Percentiles rank a stretch among this genome's conserved stretches.
Conservation (phyloP, 208 protist genomes). For the Acanthamoeba castellanii region DNA sequence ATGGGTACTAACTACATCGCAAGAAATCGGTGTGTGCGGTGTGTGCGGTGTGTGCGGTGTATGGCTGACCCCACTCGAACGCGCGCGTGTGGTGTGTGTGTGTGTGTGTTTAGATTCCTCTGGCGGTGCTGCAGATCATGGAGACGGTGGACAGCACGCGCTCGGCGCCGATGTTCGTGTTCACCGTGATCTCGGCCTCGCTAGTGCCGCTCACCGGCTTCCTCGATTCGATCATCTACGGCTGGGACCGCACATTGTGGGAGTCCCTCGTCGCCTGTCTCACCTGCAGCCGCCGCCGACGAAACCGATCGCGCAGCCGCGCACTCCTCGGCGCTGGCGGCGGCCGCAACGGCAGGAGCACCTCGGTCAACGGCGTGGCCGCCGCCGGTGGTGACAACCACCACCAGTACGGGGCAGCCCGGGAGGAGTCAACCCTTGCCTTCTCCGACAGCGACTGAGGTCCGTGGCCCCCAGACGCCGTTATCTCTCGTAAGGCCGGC, state of each 20-base stretch:
- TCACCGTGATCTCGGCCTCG: not conserved
- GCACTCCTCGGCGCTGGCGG: not conserved
- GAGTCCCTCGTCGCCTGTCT: not conserved
- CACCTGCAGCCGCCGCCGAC: not conserved
- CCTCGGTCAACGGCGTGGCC: not conserved
- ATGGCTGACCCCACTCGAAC: too few species aligned
- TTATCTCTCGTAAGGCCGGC: too few species aligned
- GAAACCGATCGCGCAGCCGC: not conserved
- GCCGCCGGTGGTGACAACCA: not conserved
- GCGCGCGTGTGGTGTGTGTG: too few species aligned
- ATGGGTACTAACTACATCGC: not conserved
- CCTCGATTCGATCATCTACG: conserved; percentile 34
- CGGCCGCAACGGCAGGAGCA: not conserved
- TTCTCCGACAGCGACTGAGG: conserved; percentile 16
- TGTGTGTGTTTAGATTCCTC: not conserved
- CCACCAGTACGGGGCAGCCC: not conserved
- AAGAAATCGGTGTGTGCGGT: not conserved
- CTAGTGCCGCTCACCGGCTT: conserved; percentile 24
- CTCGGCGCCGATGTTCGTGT: not conserved
- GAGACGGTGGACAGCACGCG: not conserved
- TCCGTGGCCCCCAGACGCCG: too few species aligned
- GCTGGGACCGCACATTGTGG: not conserved
- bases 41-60: not conserved
- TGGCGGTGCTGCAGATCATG: not conserved
- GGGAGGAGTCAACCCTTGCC: not conserved